Evolutionary conservation across 1,284 basidiomycete species (phyloP).

Genomic region (Trametes polyzona): DNA sequence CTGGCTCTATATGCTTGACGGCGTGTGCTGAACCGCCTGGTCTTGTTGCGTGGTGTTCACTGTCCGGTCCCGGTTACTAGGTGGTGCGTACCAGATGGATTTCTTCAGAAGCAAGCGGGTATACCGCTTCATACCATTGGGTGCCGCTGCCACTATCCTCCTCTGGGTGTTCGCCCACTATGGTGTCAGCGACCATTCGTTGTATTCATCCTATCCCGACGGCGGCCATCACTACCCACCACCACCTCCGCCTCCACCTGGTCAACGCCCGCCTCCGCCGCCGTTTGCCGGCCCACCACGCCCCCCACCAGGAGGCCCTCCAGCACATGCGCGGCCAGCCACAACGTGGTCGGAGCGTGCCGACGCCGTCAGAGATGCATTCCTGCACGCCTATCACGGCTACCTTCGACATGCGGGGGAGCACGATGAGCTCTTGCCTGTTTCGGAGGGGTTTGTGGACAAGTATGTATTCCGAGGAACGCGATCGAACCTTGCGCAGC

Average conservation of each 20-base stretch:
- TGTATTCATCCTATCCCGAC: not conserved
- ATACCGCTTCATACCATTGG: conserved; percentile 19
- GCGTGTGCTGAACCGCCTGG: not conserved
- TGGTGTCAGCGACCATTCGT: not conserved
- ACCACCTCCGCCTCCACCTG: no score
- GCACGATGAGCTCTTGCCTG: conserved; percentile 62
- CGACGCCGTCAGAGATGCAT: conserved; percentile 57
- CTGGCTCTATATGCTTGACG: no score
- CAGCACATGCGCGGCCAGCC: not conserved
- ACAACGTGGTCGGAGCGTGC: conserved; percentile 54
- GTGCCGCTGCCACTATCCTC: conserved; percentile 10
- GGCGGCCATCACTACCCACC: not conserved
- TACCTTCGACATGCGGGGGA: conserved; percentile 61
- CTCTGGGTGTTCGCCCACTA: conserved; percentile 19
- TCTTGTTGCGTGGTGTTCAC: not conserved
- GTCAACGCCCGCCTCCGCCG: no score
- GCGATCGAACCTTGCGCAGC: not conserved
- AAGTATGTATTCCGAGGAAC: conserved; percentile 43
- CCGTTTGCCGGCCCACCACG: not conserved
- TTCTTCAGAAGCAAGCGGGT: conserved; percentile 5
- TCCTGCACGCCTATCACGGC: conserved; percentile 64
- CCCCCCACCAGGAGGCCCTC: not conserved
- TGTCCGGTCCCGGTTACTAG: not conserved
- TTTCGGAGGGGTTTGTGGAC: conserved; percentile 50
- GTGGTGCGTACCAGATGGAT: conserved; percentile 9